phyloP scores from a whole-genome alignment of 83 land plant species.

The Larix sibirica region DNA sequence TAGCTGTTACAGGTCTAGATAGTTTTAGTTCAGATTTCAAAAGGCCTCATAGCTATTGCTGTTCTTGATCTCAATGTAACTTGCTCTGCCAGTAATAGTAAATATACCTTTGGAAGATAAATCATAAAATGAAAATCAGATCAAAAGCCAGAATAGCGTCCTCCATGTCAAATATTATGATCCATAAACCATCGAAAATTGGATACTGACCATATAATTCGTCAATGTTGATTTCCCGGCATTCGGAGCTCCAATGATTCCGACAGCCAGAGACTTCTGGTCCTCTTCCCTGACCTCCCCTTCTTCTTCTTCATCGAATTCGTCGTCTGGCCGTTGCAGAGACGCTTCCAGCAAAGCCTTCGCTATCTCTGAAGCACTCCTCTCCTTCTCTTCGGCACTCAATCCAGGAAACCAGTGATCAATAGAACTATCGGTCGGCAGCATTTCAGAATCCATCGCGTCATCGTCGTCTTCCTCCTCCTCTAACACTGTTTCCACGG shows the following conservation, averaged over 20 bases:
- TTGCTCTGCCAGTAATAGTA: not conserved
- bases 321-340: constrained; percentile 39
- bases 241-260: constrained; percentile 95
- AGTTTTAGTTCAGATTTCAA: not conserved
- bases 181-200: not conserved
- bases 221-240: constrained; percentile 89
- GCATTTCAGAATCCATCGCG: not conserved
- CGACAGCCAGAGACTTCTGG: constrained; percentile 71
- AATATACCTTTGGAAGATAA: not conserved
- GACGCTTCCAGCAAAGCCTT: constrained; percentile 20
- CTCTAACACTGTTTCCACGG: too few relatives aligned
- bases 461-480: not conserved
- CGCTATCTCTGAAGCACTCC: not conserved
- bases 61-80: not conserved
- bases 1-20: not conserved
- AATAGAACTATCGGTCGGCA: not conserved
- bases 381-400: constrained; percentile 7
- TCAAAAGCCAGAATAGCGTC: not conserved
- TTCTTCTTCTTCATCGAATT: constrained; percentile 23
- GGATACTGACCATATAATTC: constrained; percentile 68
- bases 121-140: not conserved
- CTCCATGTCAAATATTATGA: not conserved
- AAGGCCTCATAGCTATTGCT: not conserved
- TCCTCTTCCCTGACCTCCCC: constrained; percentile 27
- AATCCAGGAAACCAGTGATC: not conserved